Conservation (phyloP, 331 rosid species). For the Malus hybrid region DNA sequence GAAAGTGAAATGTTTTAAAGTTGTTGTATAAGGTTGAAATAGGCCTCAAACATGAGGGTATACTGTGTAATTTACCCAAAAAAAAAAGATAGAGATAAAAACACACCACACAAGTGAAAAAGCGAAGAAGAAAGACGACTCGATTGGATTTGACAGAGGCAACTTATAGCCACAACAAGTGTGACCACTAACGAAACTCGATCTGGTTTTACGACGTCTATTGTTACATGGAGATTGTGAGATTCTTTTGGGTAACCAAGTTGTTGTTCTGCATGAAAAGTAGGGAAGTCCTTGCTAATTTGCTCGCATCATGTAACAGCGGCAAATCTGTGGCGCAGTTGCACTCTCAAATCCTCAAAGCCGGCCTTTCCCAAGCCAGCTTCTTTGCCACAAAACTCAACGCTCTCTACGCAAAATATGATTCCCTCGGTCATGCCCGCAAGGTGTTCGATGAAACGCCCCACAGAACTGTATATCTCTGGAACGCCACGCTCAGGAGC, state of each 20-base stretch:
- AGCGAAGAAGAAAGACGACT: no score
- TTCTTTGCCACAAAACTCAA: conserved; percentile 61
- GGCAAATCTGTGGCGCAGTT: conserved; percentile 27
- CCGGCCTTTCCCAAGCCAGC: conserved; percentile 45
- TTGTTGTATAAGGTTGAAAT: no score
- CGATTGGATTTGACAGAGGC: not conserved
- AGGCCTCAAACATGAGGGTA: no score
- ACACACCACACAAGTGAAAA: no score
- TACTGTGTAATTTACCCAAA: no score
- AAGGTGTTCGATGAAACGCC: conserved; percentile 66
- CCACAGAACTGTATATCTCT: conserved; percentile 34
- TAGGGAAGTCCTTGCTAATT: conserved; percentile 30
- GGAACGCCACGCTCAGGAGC: conserved; percentile 41
- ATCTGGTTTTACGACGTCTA: not conserved
- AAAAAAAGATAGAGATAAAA: no score
- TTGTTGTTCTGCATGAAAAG: conserved; percentile 28
- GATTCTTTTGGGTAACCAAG: not conserved
- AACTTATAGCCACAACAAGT: not conserved
- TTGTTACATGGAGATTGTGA: no score
- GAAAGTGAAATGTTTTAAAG: no score
- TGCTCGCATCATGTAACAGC: conserved; percentile 36
- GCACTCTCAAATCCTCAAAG: conserved; percentile 40
- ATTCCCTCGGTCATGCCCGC: conserved; percentile 42
- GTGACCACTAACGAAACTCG: not conserved
- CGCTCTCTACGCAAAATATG: conserved; percentile 29